A percentile compares a stretch with the other conserved stretches of the same genome.
Evolutionary conservation across 2,329 filamentous ascomycete genomes (phyloP).

Genomic region (Gaeumannomyces tritici): DNA sequence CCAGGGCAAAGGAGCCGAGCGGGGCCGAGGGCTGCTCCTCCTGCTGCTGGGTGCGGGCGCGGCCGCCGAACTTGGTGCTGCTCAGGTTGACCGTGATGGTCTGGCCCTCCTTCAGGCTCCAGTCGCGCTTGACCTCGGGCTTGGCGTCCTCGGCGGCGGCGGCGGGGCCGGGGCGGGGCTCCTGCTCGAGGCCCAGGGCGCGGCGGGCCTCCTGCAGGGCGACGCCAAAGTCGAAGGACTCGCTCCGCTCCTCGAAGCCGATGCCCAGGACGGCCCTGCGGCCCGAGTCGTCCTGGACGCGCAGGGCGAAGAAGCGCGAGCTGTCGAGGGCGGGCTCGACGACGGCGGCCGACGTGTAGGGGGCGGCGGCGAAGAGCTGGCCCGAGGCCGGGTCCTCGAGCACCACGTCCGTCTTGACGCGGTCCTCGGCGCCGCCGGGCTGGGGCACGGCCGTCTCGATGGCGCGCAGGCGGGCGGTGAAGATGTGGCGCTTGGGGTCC

Average conservation of each 20-base stretch:
- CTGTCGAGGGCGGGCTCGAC: constrained; percentile 75
- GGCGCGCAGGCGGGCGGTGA: constrained; percentile 72
- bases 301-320: constrained; percentile 74
- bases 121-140: constrained; percentile 57
- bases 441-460: constrained; percentile 59
- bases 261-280: constrained; percentile 73
- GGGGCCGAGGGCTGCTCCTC: constrained; percentile 18
- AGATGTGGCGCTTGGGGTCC: constrained; percentile 65
- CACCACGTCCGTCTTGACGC: constrained; percentile 63
- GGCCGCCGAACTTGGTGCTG: constrained; percentile 39
- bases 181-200: constrained; percentile 53
- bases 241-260: constrained; percentile 77
- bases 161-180: constrained; percentile 28
- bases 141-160: constrained; percentile 18
- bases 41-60: constrained; percentile 19
- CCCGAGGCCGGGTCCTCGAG: constrained; percentile 67
- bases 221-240: constrained; percentile 80
- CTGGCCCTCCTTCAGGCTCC: constrained; percentile 81
- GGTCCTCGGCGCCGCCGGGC: constrained; percentile 28
- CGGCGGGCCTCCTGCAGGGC: constrained; percentile 70
- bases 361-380: constrained; percentile 74
- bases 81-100: constrained; percentile 76
- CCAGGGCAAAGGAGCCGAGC: constrained; percentile 58
- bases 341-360: constrained; percentile 55
- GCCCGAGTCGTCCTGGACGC: constrained; percentile 66